Evolutionary conservation across 2,329 filamentous ascomycete species (phyloP), one percentile per base, ranked within the genome.

Genomic region (Lizonia empirigonia): DNA sequence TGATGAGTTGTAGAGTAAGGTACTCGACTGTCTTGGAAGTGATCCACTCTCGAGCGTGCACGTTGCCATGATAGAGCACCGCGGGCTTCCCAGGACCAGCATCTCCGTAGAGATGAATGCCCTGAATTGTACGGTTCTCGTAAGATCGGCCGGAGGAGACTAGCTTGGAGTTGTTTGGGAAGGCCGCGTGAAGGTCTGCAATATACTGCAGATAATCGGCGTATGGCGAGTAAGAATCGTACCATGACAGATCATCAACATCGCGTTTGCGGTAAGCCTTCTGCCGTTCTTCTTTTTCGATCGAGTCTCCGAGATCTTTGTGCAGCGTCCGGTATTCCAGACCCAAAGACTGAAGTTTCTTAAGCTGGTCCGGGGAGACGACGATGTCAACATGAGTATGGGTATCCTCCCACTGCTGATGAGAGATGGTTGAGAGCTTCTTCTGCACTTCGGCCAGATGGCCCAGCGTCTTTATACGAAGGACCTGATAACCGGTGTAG

Each of bases 231-330:
- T 67, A 65, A 2, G 54, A 35, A 29, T 62, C 55, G 34, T 59
- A 67, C 62, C 62, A 67, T 0, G 60, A 48, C 1, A 33, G 16
- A 19, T 54, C 47, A 23, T 50, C 41, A 19, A 51, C 40, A 5
- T 60, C 45, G 30, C 59, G 46, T 38, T 59, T 62, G 34, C 46
- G 50, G 6, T 48, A 40, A 2, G 5, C 82, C 82, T 62, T 86
- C 5, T 50, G 44, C 19, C 52, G 36, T 7, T 52, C 62, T 46
- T 78, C 76, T 20, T 62, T 65, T 8, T 61, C 60, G 53, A 78
- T 79, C 5, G 73, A 70, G 5, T 63, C 62, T 19, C 75, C 76
- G 16, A 79, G 68, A 60, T 79, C 69, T 27, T 74, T 69, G 51
- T 78, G 74, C 71, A 79, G 73, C 20, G 73, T 56, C 32, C 69